Percentiles rank a stretch among this genome's conserved stretches.
phyloP scores from a whole-genome alignment of 75 land plant genomes.

The Picea glauca region DNA sequence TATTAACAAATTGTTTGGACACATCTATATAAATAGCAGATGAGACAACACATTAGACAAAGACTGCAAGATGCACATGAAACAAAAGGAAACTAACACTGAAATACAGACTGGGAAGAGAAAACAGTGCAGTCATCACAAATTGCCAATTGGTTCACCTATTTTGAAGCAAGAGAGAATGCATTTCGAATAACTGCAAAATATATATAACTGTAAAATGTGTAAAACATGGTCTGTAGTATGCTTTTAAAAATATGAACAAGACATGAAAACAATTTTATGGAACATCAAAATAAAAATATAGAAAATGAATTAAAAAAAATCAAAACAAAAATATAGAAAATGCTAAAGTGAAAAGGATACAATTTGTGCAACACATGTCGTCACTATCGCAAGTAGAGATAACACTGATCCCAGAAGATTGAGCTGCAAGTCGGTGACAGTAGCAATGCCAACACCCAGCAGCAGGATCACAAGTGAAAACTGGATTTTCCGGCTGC shows the following conservation, averaged over 20 bases:
- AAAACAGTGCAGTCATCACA: background rate
- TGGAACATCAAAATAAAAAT: background rate
- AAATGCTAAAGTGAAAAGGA: constrained; percentile 35
- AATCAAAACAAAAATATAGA: background rate
- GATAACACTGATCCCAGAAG: constrained; percentile 80
- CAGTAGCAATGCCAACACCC: constrained; percentile 96
- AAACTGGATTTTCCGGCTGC: constrained; percentile 79
- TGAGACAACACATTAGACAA: background rate
- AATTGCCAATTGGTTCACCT: background rate
- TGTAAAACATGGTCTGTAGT: background rate
- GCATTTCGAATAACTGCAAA: background rate
- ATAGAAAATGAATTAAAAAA: background rate
- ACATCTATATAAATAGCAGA: background rate
- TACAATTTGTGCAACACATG: constrained; percentile 98
- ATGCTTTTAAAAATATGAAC: background rate
- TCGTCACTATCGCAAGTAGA: constrained; percentile 83
- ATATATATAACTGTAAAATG: background rate
- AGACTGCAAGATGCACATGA: background rate
- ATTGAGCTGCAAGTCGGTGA: constrained; percentile 94
- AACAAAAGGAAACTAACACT: background rate
- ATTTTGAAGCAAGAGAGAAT: background rate
- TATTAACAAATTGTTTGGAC: background rate
- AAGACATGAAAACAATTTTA: background rate
- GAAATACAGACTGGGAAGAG: background rate
- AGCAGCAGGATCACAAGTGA: constrained; percentile 69